phyloP scores from a whole-genome alignment of 1,139 yeast species.

The Zygoascus meyerae region DNA sequence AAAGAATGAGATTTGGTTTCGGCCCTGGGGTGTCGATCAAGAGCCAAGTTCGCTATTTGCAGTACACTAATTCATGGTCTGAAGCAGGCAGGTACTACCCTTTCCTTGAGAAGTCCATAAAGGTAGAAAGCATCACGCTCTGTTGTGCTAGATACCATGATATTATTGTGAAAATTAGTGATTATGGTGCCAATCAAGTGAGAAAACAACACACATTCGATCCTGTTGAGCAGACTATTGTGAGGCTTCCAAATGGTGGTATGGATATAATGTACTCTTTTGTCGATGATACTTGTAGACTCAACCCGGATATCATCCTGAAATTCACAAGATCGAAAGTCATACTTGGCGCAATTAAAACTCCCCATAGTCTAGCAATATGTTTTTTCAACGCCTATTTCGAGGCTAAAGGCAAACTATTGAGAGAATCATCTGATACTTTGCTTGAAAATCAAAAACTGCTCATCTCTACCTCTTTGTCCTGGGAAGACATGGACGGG shows the following conservation, averaged over 20 bases:
- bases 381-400: constrained; percentile 35
- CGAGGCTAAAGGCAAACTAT: constrained; percentile 22
- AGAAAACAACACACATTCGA: constrained; percentile 6
- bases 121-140: constrained; percentile 27
- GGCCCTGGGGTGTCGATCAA: constrained; percentile 66
- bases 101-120: constrained; percentile 18
- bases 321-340: constrained; percentile 15
- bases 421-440: no score
- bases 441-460: no score
- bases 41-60: constrained; percentile 63
- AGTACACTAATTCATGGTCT: constrained; percentile 48
- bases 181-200: constrained; percentile 13
- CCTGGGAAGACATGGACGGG: constrained; percentile 69
- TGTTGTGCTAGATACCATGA: constrained; percentile 25
- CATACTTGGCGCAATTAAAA: constrained; percentile 9
- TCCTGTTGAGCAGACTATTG: constrained; percentile 5
- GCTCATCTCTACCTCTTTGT: constrained; percentile 14
- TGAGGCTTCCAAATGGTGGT: background rate
- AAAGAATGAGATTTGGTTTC: constrained; percentile 53
- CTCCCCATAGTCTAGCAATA: constrained; percentile 23
- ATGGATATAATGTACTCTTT: background rate
- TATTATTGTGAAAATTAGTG: constrained; percentile 24
- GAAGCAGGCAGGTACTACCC: constrained; percentile 18
- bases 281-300: background rate
- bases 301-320: constrained; percentile 23